phyloP scores from a whole-genome alignment of 352 stramenopile genomes.

The Phytophthora pinifolia region DNA sequence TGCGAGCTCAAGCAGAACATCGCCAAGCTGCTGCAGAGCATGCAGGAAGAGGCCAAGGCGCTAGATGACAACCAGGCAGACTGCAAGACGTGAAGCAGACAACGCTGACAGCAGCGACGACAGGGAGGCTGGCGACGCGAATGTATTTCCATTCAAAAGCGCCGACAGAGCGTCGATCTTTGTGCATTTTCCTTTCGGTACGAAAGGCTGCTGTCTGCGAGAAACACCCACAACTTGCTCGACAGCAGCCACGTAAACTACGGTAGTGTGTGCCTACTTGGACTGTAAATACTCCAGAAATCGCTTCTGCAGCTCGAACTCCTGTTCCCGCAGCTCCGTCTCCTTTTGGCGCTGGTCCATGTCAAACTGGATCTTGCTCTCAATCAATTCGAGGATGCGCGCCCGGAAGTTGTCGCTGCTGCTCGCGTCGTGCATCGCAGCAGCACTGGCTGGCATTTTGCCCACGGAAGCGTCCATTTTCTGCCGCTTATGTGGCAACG shows the following conservation, averaged over 20 bases:
- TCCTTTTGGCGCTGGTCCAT: conserved; percentile 80
- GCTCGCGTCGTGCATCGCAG: conserved; percentile 10
- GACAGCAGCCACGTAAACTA: conserved; percentile 12
- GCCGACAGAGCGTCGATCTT: not conserved
- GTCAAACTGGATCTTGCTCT: conserved; percentile 84
- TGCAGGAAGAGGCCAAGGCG: conserved; percentile 58
- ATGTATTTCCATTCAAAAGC: conserved; percentile 20
- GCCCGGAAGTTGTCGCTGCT: conserved; percentile 57
- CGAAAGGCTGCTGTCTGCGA: not conserved
- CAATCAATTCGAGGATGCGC: conserved; percentile 68
- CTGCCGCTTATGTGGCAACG: conserved; percentile 23
- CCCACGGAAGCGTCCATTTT: conserved; percentile 22
- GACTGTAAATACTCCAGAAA: conserved; percentile 84
- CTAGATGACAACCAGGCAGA: conserved; percentile 40
- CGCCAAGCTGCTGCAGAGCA: conserved; percentile 53
- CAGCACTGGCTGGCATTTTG: conserved; percentile 3
- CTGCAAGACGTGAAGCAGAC: conserved; percentile 12
- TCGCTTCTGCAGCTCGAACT: conserved; percentile 81
- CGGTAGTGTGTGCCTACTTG: conserved; percentile 36
- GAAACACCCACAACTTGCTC: not conserved
- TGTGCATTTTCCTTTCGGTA: conserved; percentile 3
- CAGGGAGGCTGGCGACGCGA: not conserved
- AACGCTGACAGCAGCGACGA: not conserved
- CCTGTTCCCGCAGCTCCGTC: conserved; percentile 72
- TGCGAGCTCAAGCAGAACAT: conserved; percentile 70